Evolutionary conservation across 2,329 filamentous ascomycete species (phyloP).

Genomic region (Aspergillus hiratsukae): DNA sequence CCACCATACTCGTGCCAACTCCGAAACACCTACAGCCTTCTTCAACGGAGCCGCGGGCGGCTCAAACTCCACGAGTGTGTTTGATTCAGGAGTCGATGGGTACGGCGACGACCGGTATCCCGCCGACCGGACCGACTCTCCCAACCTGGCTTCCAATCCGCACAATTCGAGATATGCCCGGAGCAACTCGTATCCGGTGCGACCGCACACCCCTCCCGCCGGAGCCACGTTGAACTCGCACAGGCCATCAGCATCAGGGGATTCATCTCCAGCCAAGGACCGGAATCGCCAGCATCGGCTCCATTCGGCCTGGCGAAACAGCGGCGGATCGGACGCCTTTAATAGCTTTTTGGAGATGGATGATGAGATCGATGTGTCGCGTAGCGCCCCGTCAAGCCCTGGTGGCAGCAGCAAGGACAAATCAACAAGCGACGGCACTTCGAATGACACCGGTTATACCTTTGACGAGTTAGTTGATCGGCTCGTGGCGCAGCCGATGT

Average conservation of each 20-base stretch:
- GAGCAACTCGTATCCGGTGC: constrained; percentile 45
- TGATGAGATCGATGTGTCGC: constrained; percentile 35
- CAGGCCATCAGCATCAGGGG: constrained; percentile 26
- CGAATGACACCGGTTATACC: constrained; percentile 35
- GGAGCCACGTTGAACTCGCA: constrained; percentile 32
- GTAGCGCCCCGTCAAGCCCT: constrained; percentile 25
- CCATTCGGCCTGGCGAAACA: constrained; percentile 36
- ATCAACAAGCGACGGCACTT: constrained; percentile 27
- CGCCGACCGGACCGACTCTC: constrained; percentile 28
- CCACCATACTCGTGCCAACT: constrained; percentile 67
- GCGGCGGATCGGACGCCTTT: constrained; percentile 39
- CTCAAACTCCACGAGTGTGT: constrained; percentile 25
- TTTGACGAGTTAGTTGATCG: constrained; percentile 76
- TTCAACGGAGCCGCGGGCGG: constrained; percentile 44
- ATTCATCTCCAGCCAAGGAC: constrained; percentile 27
- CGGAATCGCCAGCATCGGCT: constrained; percentile 30
- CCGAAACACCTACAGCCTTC: constrained; percentile 58
- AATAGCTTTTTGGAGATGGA: constrained; percentile 41
- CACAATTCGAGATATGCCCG: constrained; percentile 43
- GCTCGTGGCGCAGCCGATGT: constrained; percentile 75
- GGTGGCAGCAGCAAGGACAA: constrained; percentile 26
- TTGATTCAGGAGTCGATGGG: constrained; percentile 34
- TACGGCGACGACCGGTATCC: constrained; percentile 29
- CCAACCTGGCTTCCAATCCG: constrained; percentile 33
- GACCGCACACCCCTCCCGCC: constrained; percentile 43